Percentiles rank a stretch among this genome's conserved stretches.
Conservation (phyloP, 108 stramenopile species). For the Aurantiochytrium sp. region DNA sequence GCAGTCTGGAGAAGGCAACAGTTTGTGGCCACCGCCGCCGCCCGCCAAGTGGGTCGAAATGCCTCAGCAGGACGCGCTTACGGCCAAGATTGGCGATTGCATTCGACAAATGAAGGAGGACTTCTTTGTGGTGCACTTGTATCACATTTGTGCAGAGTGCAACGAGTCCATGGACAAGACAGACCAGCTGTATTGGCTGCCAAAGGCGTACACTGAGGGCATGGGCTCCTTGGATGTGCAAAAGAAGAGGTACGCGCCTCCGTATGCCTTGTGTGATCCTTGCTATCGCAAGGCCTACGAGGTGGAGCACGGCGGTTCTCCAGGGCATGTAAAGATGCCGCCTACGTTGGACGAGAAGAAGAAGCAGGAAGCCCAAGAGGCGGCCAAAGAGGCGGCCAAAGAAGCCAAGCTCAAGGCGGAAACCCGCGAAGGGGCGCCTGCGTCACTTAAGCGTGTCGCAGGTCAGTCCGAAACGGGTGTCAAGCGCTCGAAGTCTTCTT, state of each 20-base stretch:
- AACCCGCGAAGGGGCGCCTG: background rate
- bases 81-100: constrained; percentile 55
- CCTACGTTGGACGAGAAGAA: background rate
- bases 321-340: background rate
- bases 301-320: background rate
- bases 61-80: constrained; percentile 52
- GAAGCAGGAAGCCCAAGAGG: background rate
- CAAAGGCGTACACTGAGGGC: background rate
- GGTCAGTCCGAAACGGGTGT: background rate
- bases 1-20: background rate
- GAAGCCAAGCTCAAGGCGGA: background rate
- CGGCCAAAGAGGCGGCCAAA: background rate
- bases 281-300: background rate
- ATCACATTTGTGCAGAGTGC: background rate
- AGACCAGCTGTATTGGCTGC: background rate
- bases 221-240: background rate
- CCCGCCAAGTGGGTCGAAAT: background rate
- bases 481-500: background rate
- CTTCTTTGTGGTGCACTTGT: constrained; percentile 67
- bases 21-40: background rate
- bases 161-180: background rate
- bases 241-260: background rate
- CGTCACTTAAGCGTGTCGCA: background rate
- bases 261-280: background rate
- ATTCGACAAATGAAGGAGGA: constrained; percentile 69